Evolutionary conservation across 2,329 filamentous ascomycete genomes (phyloP).

Genomic region (Diaporthe sp.): DNA sequence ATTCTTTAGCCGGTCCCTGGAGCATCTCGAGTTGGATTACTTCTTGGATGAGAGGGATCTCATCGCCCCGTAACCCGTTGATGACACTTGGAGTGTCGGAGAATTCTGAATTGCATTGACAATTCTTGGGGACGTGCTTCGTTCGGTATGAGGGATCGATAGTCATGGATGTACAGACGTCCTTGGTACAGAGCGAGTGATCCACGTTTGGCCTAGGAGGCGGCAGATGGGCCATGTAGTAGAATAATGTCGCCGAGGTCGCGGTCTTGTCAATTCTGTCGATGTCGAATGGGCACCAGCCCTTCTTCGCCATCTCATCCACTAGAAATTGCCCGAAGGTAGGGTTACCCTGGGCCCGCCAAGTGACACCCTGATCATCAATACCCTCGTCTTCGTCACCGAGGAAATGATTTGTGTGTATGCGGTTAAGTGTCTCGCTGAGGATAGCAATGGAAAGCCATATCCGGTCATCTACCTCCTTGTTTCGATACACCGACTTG

Average conservation of each 20-base stretch:
- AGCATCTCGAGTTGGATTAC: background rate
- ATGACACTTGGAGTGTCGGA: background rate
- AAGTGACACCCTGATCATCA: background rate
- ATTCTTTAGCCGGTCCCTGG: background rate
- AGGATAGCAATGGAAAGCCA: slow-evolving; percentile 13
- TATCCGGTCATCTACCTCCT: slow-evolving; percentile 5
- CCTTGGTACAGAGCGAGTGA: background rate
- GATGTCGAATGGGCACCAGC: slow-evolving; percentile 10
- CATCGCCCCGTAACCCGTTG: background rate
- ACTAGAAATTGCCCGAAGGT: background rate
- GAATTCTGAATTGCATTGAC: background rate
- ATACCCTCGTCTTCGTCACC: background rate
- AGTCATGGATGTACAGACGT: slow-evolving; percentile 10
- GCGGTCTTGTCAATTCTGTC: background rate
- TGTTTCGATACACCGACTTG: background rate
- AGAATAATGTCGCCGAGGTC: slow-evolving; percentile 1
- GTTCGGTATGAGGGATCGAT: background rate
- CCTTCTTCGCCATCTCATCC: background rate
- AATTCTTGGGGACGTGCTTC: background rate
- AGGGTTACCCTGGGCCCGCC: slow-evolving; percentile 2
- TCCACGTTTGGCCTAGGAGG: background rate
- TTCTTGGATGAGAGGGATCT: background rate
- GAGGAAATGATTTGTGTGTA: background rate
- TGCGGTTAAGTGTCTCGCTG: background rate
- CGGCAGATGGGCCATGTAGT: slow-evolving; percentile 13